Conservation (phyloP, 305 asterid genomes). For the Euphrasia arctica region DNA sequence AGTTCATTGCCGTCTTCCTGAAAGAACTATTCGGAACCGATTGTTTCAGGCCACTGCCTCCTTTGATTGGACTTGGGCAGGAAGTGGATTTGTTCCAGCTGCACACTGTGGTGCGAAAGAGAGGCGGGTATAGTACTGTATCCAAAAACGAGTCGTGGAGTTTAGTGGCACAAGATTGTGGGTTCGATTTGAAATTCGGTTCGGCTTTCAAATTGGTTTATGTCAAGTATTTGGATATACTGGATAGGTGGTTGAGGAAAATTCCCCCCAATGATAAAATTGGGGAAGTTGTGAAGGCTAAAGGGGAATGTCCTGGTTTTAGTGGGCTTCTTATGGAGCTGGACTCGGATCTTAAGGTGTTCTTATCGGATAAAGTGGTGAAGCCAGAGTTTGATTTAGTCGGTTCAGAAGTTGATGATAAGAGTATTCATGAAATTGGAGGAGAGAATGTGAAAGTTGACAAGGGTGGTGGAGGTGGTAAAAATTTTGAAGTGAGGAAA, state of each 20-base stretch:
- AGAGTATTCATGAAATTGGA: conserved; percentile 22
- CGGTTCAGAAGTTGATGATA: conserved; percentile 22
- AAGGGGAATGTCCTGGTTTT: conserved; percentile 22
- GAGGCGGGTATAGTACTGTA: conserved; percentile 48
- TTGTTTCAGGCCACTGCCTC: conserved; percentile 50
- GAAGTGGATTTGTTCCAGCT: conserved; percentile 56
- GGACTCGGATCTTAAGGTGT: conserved; percentile 46
- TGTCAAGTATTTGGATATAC: conserved; percentile 47
- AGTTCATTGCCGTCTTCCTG: conserved; percentile 34
- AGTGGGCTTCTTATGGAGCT: conserved; percentile 38
- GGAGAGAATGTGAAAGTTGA: conserved; percentile 18
- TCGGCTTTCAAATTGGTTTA: conserved; percentile 59
- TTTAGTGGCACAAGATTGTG: conserved; percentile 50
- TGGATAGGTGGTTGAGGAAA: conserved; percentile 39
- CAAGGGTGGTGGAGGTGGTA: conserved; percentile 21
- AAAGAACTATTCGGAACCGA: conserved; percentile 30
- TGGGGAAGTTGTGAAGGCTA: conserved; percentile 11
- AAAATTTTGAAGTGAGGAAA: conserved; percentile 16
- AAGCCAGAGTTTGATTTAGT: conserved; percentile 20
- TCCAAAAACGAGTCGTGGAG: conserved; percentile 44
- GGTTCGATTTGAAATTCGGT: conserved; percentile 34
- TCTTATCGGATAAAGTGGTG: conserved; percentile 41
- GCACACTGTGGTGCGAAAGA: conserved; percentile 38
- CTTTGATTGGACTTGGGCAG: conserved; percentile 51
- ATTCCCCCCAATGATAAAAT: conserved; percentile 19